Evolutionary conservation across 2,329 filamentous ascomycete genomes (phyloP).

Genomic region (Zasmidium angulare): DNA sequence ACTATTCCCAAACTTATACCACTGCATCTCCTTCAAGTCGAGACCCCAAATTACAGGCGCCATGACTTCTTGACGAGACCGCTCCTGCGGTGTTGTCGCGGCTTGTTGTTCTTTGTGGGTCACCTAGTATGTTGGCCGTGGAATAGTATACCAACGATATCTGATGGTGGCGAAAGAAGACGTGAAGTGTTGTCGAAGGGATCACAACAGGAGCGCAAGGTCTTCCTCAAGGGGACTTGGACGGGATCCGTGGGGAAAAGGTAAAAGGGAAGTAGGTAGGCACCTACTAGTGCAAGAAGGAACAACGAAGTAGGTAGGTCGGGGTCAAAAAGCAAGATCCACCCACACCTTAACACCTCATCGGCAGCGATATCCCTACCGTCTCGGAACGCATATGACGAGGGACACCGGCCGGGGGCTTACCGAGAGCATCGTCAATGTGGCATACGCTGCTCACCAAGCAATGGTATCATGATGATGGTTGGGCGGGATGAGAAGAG

Average conservation of each 20-base stretch:
- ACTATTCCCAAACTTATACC: conserved; percentile 57
- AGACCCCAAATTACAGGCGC: conserved; percentile 57
- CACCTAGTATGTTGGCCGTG: background rate
- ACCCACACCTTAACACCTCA: background rate
- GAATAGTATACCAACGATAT: background rate
- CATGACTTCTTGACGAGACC: conserved; percentile 21
- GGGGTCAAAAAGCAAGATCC: background rate
- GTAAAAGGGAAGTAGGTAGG: too few relatives aligned
- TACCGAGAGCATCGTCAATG: background rate
- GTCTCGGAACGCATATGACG: background rate
- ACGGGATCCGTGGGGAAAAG: too few relatives aligned
- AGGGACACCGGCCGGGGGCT: background rate
- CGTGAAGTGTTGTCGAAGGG: too few relatives aligned
- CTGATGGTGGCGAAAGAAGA: too few relatives aligned
- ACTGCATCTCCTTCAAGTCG: conserved; percentile 58
- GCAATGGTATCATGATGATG: background rate
- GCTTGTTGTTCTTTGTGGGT: background rate
- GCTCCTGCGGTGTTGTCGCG: background rate
- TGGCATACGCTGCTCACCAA: background rate
- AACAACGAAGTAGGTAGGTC: background rate
- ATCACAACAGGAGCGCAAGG: too few relatives aligned
- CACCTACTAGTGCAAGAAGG: background rate
- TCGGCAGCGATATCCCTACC: background rate
- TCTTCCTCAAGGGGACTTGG: too few relatives aligned
- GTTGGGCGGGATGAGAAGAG: background rate